Conservation (phyloP, 1,139 yeast species). For the Debaryomyces robertsiae region DNA sequence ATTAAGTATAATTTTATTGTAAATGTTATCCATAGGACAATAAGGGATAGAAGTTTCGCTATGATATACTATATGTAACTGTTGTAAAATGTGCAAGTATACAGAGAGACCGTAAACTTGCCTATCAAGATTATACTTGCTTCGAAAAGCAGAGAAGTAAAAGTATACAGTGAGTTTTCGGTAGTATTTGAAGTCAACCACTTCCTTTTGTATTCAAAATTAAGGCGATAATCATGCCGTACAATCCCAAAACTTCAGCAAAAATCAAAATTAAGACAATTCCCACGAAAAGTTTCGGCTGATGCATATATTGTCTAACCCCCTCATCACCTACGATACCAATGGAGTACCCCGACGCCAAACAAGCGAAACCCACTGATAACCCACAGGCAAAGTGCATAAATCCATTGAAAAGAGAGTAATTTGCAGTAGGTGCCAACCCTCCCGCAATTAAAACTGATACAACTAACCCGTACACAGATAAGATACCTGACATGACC, state of each 20-base stretch:
- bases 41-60: background rate
- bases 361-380: conserved; percentile 92
- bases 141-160: no score
- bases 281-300: conserved; percentile 96
- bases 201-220: conserved; percentile 88
- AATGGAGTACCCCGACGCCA: conserved; percentile 98
- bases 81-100: no score
- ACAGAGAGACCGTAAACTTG: no score
- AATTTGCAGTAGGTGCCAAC: conserved; percentile 70
- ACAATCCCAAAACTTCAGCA: conserved; percentile 97
- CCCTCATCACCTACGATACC: conserved; percentile 99
- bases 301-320: conserved; percentile 95
- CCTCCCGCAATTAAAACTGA: conserved; percentile 96
- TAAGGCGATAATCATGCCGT: conserved; percentile 91
- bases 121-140: no score
- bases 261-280: conserved; percentile 96
- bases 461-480: conserved; percentile 95
- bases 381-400: conserved; percentile 97
- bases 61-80: background rate
- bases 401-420: conserved; percentile 90
- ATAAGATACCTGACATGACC: conserved; percentile 96
- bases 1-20: conserved; percentile 1
- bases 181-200: conserved; percentile 36
- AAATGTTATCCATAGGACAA: background rate
- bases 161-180: background rate